Conservation (phyloP, 1,284 basidiomycete species). For the Leccinum cinnamomeum region DNA sequence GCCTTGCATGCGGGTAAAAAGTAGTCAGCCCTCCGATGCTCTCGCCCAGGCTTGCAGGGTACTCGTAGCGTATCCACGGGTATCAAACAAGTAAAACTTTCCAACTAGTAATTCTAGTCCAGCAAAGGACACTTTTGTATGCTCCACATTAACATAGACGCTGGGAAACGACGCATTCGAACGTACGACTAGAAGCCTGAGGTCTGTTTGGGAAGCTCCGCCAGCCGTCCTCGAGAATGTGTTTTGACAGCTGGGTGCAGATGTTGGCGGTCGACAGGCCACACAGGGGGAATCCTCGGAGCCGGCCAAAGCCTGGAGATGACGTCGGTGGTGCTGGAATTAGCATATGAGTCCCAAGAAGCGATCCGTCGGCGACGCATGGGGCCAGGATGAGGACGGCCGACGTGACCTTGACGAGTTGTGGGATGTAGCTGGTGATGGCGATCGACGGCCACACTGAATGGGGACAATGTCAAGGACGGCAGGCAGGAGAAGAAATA, state of each 20-base stretch:
- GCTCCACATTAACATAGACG: not conserved
- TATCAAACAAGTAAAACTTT: constrained; percentile 73
- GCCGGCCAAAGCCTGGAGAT: too few relatives aligned
- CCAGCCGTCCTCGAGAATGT: too few relatives aligned
- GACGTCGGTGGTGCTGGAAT: too few relatives aligned
- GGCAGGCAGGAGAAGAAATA: not conserved
- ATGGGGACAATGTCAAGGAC: not conserved
- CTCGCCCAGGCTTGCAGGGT: not conserved
- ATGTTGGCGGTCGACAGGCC: too few relatives aligned
- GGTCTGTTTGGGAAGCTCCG: too few relatives aligned
- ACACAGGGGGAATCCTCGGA: too few relatives aligned
- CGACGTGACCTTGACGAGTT: constrained; percentile 68
- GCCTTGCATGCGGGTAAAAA: constrained; percentile 34
- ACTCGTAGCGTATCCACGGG: constrained; percentile 57
- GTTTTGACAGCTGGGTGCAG: too few relatives aligned
- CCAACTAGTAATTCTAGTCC: constrained; percentile 75
- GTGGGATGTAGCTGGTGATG: constrained; percentile 62
- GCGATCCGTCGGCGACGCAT: too few relatives aligned
- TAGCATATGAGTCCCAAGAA: too few relatives aligned
- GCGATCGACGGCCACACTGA: constrained; percentile 55
- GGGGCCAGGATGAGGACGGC: constrained; percentile 25
- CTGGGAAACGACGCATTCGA: not conserved
- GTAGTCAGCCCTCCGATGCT: too few relatives aligned
- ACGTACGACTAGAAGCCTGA: constrained; percentile 34
- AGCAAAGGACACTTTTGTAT: constrained; percentile 59